These are phyloP conservation scores for Nakazawaea wickerhamii DNA, from an alignment of 805 yeast genomes.

Conservation along the genomic window DNA sequence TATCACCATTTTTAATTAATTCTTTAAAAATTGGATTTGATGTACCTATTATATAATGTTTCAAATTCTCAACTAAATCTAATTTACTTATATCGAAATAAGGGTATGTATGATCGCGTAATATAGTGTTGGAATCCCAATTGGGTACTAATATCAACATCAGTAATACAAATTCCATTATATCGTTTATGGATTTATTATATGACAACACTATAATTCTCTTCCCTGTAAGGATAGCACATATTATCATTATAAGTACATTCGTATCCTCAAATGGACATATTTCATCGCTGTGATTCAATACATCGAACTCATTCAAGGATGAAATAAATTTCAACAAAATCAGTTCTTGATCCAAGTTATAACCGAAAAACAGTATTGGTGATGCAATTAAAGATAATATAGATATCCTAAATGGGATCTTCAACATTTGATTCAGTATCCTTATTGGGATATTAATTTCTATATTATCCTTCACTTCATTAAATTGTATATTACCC, in stretches of 20 bases:
- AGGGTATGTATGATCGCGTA: constrained; percentile 36
- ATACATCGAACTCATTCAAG: constrained; percentile 17
- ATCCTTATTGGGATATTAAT: not conserved
- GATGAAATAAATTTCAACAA: constrained; percentile 18
- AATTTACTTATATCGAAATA: constrained; percentile 56
- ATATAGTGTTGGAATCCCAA: constrained; percentile 2
- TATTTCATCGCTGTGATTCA: not conserved
- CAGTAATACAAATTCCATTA: constrained; percentile 40
- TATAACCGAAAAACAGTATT: constrained; percentile 25
- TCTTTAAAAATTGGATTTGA: constrained; percentile 60
- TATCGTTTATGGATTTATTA: constrained; percentile 41
- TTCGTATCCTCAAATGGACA: constrained; percentile 29
- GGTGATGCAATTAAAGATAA: constrained; percentile 22
- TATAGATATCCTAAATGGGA: constrained; percentile 23
- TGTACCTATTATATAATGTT: constrained; percentile 55
- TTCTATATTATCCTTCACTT: constrained; percentile 16
- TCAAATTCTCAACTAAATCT: constrained; percentile 38
- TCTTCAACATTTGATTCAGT: constrained; percentile 13
- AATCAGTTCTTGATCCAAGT: constrained; percentile 23
- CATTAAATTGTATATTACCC: constrained; percentile 16
- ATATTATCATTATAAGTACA: constrained; percentile 38
- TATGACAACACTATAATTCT: constrained; percentile 31
- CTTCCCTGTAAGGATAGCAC: constrained; percentile 44
- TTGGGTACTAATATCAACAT: constrained; percentile 28
- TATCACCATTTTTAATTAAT: constrained; percentile 17